phyloP scores from a whole-genome alignment of 2,329 filamentous ascomycete genomes.

The Paracoccidioides brasiliensis region DNA sequence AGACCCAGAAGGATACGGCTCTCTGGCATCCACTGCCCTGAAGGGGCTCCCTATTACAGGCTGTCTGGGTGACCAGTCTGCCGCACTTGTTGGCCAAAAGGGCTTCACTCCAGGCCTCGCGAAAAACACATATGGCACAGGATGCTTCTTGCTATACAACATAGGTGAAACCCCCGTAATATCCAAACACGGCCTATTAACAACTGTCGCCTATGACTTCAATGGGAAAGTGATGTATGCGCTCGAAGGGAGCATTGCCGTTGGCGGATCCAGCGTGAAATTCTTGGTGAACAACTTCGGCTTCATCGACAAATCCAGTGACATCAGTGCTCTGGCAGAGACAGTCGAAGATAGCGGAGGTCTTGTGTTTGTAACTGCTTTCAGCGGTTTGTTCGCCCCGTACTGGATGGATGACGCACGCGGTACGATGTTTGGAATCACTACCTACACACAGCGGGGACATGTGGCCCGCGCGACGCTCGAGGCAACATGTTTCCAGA shows the following conservation, averaged over 20 bases:
- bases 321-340: conserved; percentile 51
- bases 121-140: conserved; percentile 87
- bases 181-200: conserved; percentile 67
- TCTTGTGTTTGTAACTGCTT: conserved; percentile 77
- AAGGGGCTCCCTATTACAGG: conserved; percentile 48
- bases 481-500: conserved; percentile 86
- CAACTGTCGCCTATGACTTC: conserved; percentile 78
- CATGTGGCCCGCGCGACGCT: conserved; percentile 83
- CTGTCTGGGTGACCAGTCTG: conserved; percentile 75
- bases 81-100: conserved; percentile 76
- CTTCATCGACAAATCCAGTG: conserved; percentile 47
- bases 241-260: conserved; percentile 71
- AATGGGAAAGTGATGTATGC: conserved; percentile 60
- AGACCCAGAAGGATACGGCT: conserved; percentile 42
- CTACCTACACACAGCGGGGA: conserved; percentile 69
- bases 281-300: conserved; percentile 56
- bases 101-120: conserved; percentile 70
- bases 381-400: conserved; percentile 79
- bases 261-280: conserved; percentile 71
- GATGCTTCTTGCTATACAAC: conserved; percentile 82
- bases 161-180: conserved; percentile 75
- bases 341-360: conserved; percentile 66
- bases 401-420: conserved; percentile 93
- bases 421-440: conserved; percentile 74
- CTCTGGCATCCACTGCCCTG: conserved; percentile 28